A percentile compares a stretch with the other conserved stretches of the same genome.
Conservation (phyloP, 108 stramenopile species). For the Hondaea fermentalgiana region DNA sequence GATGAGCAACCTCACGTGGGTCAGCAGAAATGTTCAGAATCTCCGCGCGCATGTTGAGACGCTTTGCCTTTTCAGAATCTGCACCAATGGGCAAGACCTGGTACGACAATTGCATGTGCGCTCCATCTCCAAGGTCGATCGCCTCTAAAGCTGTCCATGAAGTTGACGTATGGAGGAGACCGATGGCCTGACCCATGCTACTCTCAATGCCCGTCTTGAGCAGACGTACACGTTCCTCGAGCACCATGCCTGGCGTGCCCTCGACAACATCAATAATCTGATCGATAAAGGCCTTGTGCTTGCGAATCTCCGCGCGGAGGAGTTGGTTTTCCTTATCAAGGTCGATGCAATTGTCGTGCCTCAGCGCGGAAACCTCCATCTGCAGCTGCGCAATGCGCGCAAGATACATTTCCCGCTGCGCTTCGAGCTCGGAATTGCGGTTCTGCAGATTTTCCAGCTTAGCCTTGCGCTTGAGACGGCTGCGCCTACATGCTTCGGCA, state of each 20-base stretch:
- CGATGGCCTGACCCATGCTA: not conserved
- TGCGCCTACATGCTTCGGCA: not conserved
- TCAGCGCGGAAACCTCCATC: not conserved
- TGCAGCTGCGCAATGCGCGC: slow-evolving; percentile 5
- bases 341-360: not conserved
- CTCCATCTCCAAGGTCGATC: not conserved
- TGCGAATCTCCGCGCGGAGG: not conserved
- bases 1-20: not conserved
- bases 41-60: not conserved
- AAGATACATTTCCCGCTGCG: not conserved
- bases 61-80: not conserved
- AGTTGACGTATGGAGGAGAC: not conserved
- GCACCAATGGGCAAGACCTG: not conserved
- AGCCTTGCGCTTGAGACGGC: not conserved
- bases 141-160: not conserved
- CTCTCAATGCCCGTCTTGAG: not conserved
- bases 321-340: not conserved
- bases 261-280: not conserved
- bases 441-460: not conserved
- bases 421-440: not conserved
- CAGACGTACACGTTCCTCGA: not conserved
- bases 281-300: not conserved
- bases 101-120: not conserved
- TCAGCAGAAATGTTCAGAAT: not conserved
- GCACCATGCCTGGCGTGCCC: not conserved